Conservation (phyloP, 1,284 basidiomycete genomes). For the Ceratorhiza oryzae-sativae region DNA sequence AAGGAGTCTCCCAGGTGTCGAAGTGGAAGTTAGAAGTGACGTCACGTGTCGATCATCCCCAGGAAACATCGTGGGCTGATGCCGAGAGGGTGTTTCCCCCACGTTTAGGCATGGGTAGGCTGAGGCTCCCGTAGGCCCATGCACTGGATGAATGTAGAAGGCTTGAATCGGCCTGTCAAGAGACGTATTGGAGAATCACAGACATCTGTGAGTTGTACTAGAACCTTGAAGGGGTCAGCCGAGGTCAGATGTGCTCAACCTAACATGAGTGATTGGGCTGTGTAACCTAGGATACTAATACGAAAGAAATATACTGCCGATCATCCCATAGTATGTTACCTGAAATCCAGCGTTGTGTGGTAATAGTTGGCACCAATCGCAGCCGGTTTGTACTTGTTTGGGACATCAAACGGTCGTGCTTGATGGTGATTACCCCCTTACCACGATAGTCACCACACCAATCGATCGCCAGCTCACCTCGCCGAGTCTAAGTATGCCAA, state of each 20-base stretch:
- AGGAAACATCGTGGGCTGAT: neutral
- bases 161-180: too few species aligned
- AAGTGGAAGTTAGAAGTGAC: slow-evolving; percentile 13
- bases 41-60: slow-evolving; percentile 12
- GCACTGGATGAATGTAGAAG: neutral
- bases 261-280: neutral
- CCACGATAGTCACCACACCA: neutral
- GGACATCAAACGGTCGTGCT: neutral
- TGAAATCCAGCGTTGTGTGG: neutral
- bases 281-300: neutral
- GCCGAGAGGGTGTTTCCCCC: neutral
- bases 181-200: neutral
- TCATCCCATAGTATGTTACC: neutral
- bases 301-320: too few species aligned
- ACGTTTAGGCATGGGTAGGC: neutral
- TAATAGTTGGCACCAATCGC: neutral
- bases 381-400: neutral
- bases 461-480: too few species aligned
- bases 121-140: too few species aligned
- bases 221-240: neutral
- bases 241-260: neutral
- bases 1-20: neutral
- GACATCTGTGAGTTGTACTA: neutral
- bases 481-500: too few species aligned
- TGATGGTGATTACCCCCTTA: neutral